phyloP scores from a whole-genome alignment of 1,139 yeast genomes.

The Lodderomyces orthopsilosis region DNA sequence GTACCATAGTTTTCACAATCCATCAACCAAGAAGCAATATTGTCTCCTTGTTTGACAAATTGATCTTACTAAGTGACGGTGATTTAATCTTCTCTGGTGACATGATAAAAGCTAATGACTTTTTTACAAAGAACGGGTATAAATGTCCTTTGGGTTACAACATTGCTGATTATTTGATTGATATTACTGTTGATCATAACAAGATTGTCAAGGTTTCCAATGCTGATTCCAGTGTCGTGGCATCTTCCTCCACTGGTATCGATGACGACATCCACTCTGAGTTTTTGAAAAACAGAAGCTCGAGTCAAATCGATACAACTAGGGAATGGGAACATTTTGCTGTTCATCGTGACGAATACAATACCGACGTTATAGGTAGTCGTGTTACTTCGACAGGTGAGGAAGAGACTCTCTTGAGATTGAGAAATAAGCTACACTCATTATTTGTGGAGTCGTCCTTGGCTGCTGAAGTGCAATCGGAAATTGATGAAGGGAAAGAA shows the following conservation, averaged over 20 bases:
- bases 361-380: constrained; percentile 16
- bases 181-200: constrained; percentile 71
- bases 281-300: constrained; percentile 26
- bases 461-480: constrained; percentile 47
- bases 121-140: constrained; percentile 73
- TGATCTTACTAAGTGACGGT: constrained; percentile 80
- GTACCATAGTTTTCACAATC: constrained; percentile 88
- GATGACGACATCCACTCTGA: constrained; percentile 36
- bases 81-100: constrained; percentile 85
- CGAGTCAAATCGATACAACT: constrained; percentile 55
- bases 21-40: constrained; percentile 98
- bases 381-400: constrained; percentile 20
- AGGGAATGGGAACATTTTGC: constrained; percentile 90
- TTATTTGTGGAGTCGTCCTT: constrained; percentile 50
- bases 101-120: constrained; percentile 65
- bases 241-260: constrained; percentile 21
- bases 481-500: constrained; percentile 40
- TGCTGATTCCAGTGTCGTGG: constrained; percentile 20
- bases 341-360: constrained; percentile 72
- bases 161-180: constrained; percentile 90
- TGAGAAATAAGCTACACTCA: constrained; percentile 35
- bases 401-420: constrained; percentile 30
- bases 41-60: constrained; percentile 83
- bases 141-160: constrained; percentile 87
- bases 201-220: constrained; percentile 25